These are phyloP conservation scores for Pichia rugopelliculosa DNA, from an alignment of 805 yeast genomes.

Conservation along the genomic window DNA sequence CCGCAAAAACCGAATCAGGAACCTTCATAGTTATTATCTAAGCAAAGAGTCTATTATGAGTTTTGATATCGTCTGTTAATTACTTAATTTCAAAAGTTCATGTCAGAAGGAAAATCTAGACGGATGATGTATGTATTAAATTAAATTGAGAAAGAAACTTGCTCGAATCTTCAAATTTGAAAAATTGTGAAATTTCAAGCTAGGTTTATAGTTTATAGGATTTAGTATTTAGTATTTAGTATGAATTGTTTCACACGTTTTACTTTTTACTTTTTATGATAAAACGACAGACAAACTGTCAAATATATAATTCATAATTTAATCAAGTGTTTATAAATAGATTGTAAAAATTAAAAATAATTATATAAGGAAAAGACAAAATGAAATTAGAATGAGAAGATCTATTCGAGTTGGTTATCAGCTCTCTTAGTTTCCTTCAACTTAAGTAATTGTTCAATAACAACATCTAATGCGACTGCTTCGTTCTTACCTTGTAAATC, in stretches of 20 bases:
- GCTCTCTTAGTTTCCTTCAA: slow-evolving; percentile 70
- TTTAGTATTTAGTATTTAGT: too few relatives aligned
- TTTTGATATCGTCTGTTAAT: not conserved
- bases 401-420: slow-evolving; percentile 45
- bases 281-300: too few relatives aligned
- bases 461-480: slow-evolving; percentile 64
- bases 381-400: not conserved
- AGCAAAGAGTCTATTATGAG: not conserved
- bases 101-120: too few relatives aligned
- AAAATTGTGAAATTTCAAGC: too few relatives aligned
- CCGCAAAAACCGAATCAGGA: not conserved
- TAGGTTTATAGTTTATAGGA: too few relatives aligned
- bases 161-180: too few relatives aligned
- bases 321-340: not conserved
- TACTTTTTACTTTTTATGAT: too few relatives aligned
- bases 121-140: too few relatives aligned
- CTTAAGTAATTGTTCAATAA: slow-evolving; percentile 56
- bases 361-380: not conserved
- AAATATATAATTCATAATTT: too few relatives aligned
- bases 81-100: not conserved
- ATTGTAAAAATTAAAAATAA: not conserved
- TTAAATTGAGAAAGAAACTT: too few relatives aligned
- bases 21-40: not conserved
- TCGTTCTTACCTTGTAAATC: slow-evolving; percentile 92
- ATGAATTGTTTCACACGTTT: too few relatives aligned